Base-by-base conservation (phyloP, 2,329 filamentous ascomycete species). In the Alternaria gaisen region DNA sequence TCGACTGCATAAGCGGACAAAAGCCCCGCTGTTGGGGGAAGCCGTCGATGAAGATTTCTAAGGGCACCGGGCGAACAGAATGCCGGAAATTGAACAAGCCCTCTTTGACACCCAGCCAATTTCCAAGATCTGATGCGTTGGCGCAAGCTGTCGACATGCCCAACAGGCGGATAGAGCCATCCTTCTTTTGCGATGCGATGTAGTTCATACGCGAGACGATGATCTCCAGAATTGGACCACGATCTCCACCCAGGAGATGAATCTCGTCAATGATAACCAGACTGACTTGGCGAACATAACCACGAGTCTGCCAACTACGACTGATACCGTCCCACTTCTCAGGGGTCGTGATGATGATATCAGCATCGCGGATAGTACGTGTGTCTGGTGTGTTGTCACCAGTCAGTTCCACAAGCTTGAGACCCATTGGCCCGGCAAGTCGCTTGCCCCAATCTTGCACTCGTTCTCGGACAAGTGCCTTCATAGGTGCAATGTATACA, bases 251-350 rank as follows among this genome's bases (percentile, higher is more conserved):
- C n/a, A 99, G 86, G 28, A 99, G 83, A 80, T 99, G 95, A 59
- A 99, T 99, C 81, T 99, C 95, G 73, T 99, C 95, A 68, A 99
- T 99, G 64, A 99, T 97, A 53, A 99, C 95, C 16, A 99, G 83
- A 62, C 93, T 94, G 61, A 99, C 95, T 79, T 97, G 91, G 53
- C 93, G 89, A 41, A 99, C 95, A 69, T 99, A 99, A 62, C 92
- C 91, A 87, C 95, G 91, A 5, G 94, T 98, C 79, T 98, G 94
- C 95, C 96, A 99, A 74, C 92, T 97, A 86, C 95, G 91, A 71
- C 93, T 97, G 69, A 99, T 98, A 87, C 96, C 96, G 76, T 99
- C 96, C 95, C 95, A 99, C 78, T 99, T 99, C 81, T 99, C 95
- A n/a, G 95, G 96, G 0, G 96, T 99, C 0, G 95, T 99, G 72